Evolutionary conservation across 305 asterid genomes (phyloP), one percentile per base, ranked within the genome.

Genomic region (Andrographis paniculata): DNA sequence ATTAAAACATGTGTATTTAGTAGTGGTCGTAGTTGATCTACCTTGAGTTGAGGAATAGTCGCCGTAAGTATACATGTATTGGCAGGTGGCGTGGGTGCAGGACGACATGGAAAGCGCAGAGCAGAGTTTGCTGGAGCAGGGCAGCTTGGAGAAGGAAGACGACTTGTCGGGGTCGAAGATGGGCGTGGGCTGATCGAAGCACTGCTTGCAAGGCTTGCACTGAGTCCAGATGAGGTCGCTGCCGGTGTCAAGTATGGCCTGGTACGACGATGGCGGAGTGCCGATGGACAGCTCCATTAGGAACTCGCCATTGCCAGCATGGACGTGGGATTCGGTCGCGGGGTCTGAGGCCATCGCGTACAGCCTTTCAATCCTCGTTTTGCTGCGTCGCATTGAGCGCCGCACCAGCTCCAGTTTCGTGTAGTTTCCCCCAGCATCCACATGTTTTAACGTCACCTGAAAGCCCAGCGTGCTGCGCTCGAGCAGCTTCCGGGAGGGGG

Each of bases 191-290:
- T 81, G 94, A 4, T 68, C 17, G 58, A 68, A 87, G 27, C 96
- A 87, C 18, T 74, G 67, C 30, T 61, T 60, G 58, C 96, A 83
- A 6, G 96, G 93, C 49, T 80, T 74, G 64, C 94, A 87, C 37
- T 87, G 96, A 3, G 96, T 87, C 96, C 96, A 87, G 42, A 80
- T 70, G 14, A 87, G 60, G 41, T 87, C 94, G 39, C 96, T 83
- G 16, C 96, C 96, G 1, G 93, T 83, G 36, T 87, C 96, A 30
- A 87, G 46, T 14, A 87, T 87, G 0, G 87, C 94, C 9, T 75
- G 58, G 40, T 72, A 87, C 2, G 82, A 15, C 0, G 23, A 9
- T 0, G 81, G 68, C 4, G 96, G 96, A 0, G 80, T 80, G 14
- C 96, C 96, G n/a, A 87, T 73, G 0, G 91, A 63, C 9, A 87